These are phyloP conservation scores for Ceratocystis alfenasii DNA, from an alignment of 2,329 filamentous ascomycete species.

Conservation along the genomic window DNA sequence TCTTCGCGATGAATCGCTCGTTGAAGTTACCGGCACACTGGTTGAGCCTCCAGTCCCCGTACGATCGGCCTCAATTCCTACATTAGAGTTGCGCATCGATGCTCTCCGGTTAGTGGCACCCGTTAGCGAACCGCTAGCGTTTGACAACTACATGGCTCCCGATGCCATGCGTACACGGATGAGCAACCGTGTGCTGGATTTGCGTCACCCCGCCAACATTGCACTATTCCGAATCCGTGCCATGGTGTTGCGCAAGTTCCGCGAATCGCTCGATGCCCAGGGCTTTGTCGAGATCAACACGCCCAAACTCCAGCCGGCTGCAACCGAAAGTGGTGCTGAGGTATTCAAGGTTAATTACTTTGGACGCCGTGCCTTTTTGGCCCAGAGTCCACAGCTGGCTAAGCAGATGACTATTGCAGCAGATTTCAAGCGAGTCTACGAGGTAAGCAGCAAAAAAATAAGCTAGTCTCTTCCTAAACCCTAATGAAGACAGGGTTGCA, in stretches of 20 bases:
- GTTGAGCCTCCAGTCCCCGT: slow-evolving; percentile 63
- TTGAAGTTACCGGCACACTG: slow-evolving; percentile 62
- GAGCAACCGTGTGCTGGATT: slow-evolving; percentile 67
- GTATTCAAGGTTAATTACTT: slow-evolving; percentile 93
- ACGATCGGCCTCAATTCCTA: slow-evolving; percentile 61
- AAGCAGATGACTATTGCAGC: slow-evolving; percentile 89
- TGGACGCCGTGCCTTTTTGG: slow-evolving; percentile 71
- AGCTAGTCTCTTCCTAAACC: background rate
- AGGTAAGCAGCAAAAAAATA: slow-evolving; percentile 34
- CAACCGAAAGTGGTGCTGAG: slow-evolving; percentile 80
- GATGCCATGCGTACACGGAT: slow-evolving; percentile 52
- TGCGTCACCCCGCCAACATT: slow-evolving; percentile 77
- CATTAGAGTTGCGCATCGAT: slow-evolving; percentile 61
- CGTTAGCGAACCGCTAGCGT: slow-evolving; percentile 35
- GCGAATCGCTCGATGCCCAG: slow-evolving; percentile 57
- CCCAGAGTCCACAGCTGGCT: slow-evolving; percentile 80
- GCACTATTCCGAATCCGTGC: slow-evolving; percentile 80
- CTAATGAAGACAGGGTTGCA: background rate
- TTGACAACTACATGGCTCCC: slow-evolving; percentile 36
- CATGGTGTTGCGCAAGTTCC: slow-evolving; percentile 68
- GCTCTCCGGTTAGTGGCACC: slow-evolving; percentile 41
- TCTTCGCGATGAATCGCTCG: slow-evolving; percentile 63
- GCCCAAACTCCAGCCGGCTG: slow-evolving; percentile 78
- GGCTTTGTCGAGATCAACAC: slow-evolving; percentile 91
- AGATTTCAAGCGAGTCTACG: slow-evolving; percentile 81